phyloP scores from a whole-genome alignment of 2,329 filamentous ascomycete species.

The Alternaria viburni region DNA sequence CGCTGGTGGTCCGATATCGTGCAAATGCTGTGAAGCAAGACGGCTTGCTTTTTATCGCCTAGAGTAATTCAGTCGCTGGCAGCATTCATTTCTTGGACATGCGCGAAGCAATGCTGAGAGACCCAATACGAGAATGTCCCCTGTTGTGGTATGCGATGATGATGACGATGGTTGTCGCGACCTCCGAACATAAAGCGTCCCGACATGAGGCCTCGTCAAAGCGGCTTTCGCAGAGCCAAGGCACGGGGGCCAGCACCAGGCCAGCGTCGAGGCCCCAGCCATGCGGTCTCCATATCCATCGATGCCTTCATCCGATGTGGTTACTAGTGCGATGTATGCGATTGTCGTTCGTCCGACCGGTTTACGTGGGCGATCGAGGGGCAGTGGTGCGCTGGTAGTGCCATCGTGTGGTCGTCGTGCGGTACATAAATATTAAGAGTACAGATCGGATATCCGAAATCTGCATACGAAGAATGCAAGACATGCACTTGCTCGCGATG shows the following conservation, averaged over 20 bases:
- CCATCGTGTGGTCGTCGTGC: constrained; percentile 6
- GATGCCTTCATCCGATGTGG: background rate
- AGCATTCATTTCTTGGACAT: background rate
- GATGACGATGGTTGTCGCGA: background rate
- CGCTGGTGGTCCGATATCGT: background rate
- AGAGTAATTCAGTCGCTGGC: background rate
- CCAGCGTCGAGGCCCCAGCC: background rate
- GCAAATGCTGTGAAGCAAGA: background rate
- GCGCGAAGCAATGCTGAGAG: background rate
- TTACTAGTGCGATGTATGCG: background rate
- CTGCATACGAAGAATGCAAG: background rate
- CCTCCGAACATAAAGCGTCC: background rate
- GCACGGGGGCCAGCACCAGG: background rate
- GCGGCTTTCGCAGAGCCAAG: constrained; percentile 1
- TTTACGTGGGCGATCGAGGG: constrained; percentile 27
- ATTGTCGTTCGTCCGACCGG: constrained; percentile 6
- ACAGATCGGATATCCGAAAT: background rate
- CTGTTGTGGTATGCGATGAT: background rate
- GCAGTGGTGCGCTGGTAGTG: constrained; percentile 14
- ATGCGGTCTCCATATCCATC: background rate
- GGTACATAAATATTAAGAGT: background rate
- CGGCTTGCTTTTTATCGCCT: background rate
- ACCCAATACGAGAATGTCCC: background rate
- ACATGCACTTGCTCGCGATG: background rate
- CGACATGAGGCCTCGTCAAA: background rate